Base-by-base conservation (phyloP, 306 rosid species). In the Ormosia semicastrata region DNA sequence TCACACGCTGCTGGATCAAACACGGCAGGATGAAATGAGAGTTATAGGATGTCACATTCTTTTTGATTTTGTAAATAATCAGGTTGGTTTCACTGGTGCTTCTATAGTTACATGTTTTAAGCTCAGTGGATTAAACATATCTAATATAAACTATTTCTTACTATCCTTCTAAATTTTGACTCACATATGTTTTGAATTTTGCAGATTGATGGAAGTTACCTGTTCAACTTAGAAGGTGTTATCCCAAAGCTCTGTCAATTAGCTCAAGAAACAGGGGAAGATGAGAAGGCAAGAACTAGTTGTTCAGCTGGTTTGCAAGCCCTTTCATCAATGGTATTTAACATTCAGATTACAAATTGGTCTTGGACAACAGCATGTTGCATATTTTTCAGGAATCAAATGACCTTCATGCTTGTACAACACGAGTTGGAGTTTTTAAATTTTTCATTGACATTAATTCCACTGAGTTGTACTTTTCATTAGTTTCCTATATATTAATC, bases 1-100 rank as follows among this genome's bases (percentile, higher is more conserved):
- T 86, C 97, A 93, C 66, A 86, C 94, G 40, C 87, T 96, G 75
- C 91, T 96, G 85, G 99, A 96, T 77, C 99, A 96, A 89, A 73
- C 93, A 66, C 88, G 89, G 53, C 97, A 92, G 79, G 91, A 89
- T 79, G 99, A 96, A 86, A 93, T 93, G 91, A 91, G 90, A 91
- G 81, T 88, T 76, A 79, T 96, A 79, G 99, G 99, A 84, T 96
- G 97, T 73, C 88, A 89, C 57, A 84, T 91, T 83, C 90, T 96
- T 75, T 93, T 91, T 87, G 92, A 90, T 88, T 93, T 96, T 87
- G 89, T 93, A 82, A 96, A 91, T 88, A 92, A 86, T 80, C 99
- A 93, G 99, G 99, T 93, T 58, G 10, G 92, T 84, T 56, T 54
- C 34, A 33, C 15, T 11, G 40, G 15, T 66, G 53, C 74, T 78